Base-by-base conservation (phyloP, 805 yeast species). In the Starmera pachycereana region DNA sequence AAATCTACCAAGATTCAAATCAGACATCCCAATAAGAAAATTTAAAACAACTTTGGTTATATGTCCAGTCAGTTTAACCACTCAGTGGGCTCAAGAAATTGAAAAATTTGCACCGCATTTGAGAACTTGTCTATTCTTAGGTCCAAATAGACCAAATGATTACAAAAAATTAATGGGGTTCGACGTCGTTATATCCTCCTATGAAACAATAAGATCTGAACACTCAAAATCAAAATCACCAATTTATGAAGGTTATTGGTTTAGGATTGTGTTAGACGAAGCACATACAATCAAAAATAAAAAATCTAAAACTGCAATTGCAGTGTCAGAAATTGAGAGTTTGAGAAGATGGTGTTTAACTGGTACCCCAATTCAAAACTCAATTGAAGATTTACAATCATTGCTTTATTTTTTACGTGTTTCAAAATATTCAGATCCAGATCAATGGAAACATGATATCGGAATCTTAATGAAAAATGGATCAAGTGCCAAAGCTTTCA, bases 71-170 rank as follows among this genome's bases (percentile, higher is more conserved):
- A 76, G 89, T 2, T 62, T 85, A 36, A 60, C 82, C 13, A 63
- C 73, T 19, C 92, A 85, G 51, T 85, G 95, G 95, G 67, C 67
- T 6, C 70, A 71, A 13, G 94, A 85, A 52, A 61, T 83, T 31
- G 57, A 69, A 14, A 75, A 76, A 47, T 58, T 81, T 14, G 70
- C 71, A 39, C 60, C 63, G 0, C 61, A 62, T 8, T 50, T 76
- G 29, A 58, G 54, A 2, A 69, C 73, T 3, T 74, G 68, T 12
- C 60, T 81, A 1, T 83, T 61, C 54, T 89, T 83, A 58, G 75
- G 66, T 63, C 44, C 51, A 29, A 47, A 54, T 14, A 52, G 71
- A 31, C 50, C 58, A n/a, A 41, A 37, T 12, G 49, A 57, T 7
- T 75, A 71, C 41, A 45, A 55, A 18, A 61, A 63, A 8, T 48